Evolutionary conservation across 805 yeast species (phyloP), one percentile per base, ranked within the genome.

Genomic region (Ogataea saltuana): DNA sequence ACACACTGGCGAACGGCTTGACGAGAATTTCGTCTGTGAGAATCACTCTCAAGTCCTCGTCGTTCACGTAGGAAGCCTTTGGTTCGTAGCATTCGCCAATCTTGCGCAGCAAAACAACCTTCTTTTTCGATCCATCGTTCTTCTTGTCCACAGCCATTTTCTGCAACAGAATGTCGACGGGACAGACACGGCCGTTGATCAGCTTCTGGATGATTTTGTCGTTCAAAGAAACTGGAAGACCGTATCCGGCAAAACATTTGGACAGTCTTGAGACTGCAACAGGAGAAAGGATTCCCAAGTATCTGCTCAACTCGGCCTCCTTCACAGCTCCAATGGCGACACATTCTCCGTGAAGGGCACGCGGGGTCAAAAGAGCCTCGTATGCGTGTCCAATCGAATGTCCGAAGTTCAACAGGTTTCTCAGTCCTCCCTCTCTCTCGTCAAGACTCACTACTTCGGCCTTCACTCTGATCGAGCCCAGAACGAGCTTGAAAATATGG

Each of bases 311-410:
- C 66, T 93, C 99, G 4, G 98, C 98, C 66, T 93, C 99, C 58
- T 82, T 77, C 25, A 93, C 83, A 77, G 89, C 85, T 51, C 99
- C 99, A 48, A 93, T 77, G n/a, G 98, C 76, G n/a, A 93, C 99
- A 75, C 99, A 93, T 68, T 93, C 99, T 47, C 99, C 99, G 60
- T 93, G 99, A 33, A 93, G 75, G 18, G 96, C 93, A 64, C 90
- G 88, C 7, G 99, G 99, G 4, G 98, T 90, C 49, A 93, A 73
- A 26, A 93, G 81, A n/a, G 99, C 98, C 70, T 93, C 99, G 52
- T 85, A 89, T 16, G 99, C 99, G 64, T 93, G 99, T 33, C 99
- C 99, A 56, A 93, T 90, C 21, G 97, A 80, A 65, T 93, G 99
- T 26, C 99, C 99, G 61, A 91, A 93, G 67, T 93, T 93, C 47